Percentiles rank a stretch among this genome's conserved stretches.
phyloP scores from a whole-genome alignment of 768 basidiomycete genomes.

The Lactarius deliciosus region DNA sequence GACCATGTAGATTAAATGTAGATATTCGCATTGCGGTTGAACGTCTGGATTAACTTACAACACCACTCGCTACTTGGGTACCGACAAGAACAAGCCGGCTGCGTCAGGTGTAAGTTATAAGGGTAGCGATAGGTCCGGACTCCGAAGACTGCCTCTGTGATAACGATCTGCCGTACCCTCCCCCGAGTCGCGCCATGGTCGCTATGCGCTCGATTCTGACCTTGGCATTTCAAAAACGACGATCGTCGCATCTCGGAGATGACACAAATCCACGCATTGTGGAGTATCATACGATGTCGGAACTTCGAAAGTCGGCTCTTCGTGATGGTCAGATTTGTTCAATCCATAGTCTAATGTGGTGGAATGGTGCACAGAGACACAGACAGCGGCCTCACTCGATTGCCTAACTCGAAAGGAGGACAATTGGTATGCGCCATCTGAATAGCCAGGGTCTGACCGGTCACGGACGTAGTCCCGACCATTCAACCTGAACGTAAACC shows the following conservation, averaged over 20 bases:
- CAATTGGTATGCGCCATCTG: background rate
- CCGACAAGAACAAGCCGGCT: background rate
- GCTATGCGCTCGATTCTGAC: background rate
- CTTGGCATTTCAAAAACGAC: background rate
- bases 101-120: background rate
- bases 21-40: too few relatives aligned
- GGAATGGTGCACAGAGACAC: background rate
- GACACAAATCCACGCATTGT: background rate
- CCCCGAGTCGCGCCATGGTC: background rate
- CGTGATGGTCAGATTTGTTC: background rate
- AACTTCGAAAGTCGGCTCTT: background rate
- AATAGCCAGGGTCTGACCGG: background rate
- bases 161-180: background rate
- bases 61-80: background rate
- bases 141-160: background rate
- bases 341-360: background rate
- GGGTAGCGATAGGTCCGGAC: background rate
- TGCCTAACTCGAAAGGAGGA: background rate
- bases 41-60: too few relatives aligned
- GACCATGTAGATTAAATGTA: too few relatives aligned
- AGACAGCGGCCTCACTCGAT: background rate
- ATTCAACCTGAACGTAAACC: conserved; percentile 13
- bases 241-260: background rate
- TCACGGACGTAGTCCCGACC: conserved; percentile 6
- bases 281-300: background rate